Evolutionary conservation across 805 yeast species (phyloP).

Genomic region (Yamadazyma takamatsuzukensis): DNA sequence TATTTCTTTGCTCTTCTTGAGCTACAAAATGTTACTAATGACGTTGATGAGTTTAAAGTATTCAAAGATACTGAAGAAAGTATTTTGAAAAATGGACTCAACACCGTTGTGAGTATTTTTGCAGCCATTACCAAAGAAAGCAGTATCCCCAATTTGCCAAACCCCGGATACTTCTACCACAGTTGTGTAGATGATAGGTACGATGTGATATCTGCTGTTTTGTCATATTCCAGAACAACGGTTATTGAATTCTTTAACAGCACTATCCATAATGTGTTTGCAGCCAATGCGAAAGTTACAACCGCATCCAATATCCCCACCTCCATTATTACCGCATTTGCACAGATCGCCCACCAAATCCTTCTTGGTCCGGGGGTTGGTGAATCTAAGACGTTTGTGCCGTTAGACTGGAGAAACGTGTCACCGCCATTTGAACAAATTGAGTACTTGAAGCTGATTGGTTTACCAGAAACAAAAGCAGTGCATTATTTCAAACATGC

Average conservation of each 20-base stretch:
- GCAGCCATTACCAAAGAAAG: slow-evolving; percentile 42
- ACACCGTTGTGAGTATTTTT: slow-evolving; percentile 35
- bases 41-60: slow-evolving; percentile 2
- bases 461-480: slow-evolving; percentile 21
- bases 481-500: slow-evolving; percentile 26
- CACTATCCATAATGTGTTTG: slow-evolving; percentile 10
- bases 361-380: slow-evolving; percentile 21
- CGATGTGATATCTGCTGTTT: slow-evolving; percentile 21
- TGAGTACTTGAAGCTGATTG: slow-evolving; percentile 20
- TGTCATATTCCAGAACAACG: slow-evolving; percentile 39
- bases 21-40: neutral
- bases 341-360: slow-evolving; percentile 42
- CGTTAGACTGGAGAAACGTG: slow-evolving; percentile 30
- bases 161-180: slow-evolving; percentile 27
- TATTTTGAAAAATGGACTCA: slow-evolving; percentile 39
- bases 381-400: slow-evolving; percentile 24
- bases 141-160: slow-evolving; percentile 32
- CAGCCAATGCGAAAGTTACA: neutral
- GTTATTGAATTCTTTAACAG: slow-evolving; percentile 37
- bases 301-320: neutral
- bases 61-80: slow-evolving; percentile 25
- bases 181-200: slow-evolving; percentile 4
- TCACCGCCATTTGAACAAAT: slow-evolving; percentile 34
- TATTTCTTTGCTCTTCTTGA: neutral
- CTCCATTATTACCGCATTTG: slow-evolving; percentile 23